Percentiles rank a stretch among this genome's conserved stretches.
phyloP scores from a whole-genome alignment of 805 yeast species.

The Saccharomycopsis sp. region DNA sequence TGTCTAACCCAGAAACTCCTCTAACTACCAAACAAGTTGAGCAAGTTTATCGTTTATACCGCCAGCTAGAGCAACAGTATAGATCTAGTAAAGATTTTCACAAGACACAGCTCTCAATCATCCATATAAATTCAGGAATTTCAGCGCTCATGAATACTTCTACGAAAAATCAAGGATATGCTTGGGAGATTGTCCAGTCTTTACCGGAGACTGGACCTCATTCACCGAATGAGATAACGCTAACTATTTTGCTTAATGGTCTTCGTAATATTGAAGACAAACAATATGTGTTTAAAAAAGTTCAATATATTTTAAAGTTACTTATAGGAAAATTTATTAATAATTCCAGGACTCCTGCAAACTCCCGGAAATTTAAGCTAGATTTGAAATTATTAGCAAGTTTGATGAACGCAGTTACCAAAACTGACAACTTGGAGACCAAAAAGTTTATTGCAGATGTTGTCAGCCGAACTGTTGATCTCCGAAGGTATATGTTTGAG shows the following conservation, averaged over 20 bases:
- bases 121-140: slow-evolving; percentile 41
- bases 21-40: slow-evolving; percentile 32
- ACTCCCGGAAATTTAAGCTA: slow-evolving; percentile 2
- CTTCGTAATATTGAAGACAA: slow-evolving; percentile 19
- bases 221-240: slow-evolving; percentile 32
- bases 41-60: slow-evolving; percentile 23
- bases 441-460: background rate
- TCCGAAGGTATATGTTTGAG: too few relatives aligned
- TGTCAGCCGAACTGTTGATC: too few relatives aligned
- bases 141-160: slow-evolving; percentile 37
- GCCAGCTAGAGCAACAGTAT: slow-evolving; percentile 3
- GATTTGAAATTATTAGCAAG: slow-evolving; percentile 2
- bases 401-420: background rate
- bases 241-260: slow-evolving; percentile 25
- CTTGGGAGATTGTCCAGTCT: slow-evolving; percentile 34
- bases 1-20: slow-evolving; percentile 30
- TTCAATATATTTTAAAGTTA: background rate
- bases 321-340: background rate
- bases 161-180: slow-evolving; percentile 29
- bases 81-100: slow-evolving; percentile 21
- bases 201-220: slow-evolving; percentile 22
- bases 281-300: background rate
- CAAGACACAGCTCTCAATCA: slow-evolving; percentile 28
- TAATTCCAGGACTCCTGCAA: background rate
- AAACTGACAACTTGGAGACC: background rate